phyloP scores from a whole-genome alignment of 176 grass and related monocot genomes.

The Saccharum spontaneum region DNA sequence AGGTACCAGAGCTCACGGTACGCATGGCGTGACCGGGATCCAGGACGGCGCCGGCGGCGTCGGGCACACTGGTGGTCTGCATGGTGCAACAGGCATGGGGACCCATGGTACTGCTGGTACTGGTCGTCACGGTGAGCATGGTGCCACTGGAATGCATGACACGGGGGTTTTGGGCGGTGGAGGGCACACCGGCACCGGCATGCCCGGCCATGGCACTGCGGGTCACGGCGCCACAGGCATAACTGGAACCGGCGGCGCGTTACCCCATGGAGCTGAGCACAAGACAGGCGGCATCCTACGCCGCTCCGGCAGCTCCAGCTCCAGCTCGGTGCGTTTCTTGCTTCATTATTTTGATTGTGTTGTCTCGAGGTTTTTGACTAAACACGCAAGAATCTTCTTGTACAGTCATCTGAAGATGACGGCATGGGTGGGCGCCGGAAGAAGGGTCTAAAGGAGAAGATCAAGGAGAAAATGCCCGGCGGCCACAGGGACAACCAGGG shows the following conservation, averaged over 20 bases:
- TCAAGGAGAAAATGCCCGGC: constrained; percentile 63
- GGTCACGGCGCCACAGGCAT: neutral
- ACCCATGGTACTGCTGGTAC: neutral
- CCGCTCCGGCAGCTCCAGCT: constrained; percentile 60
- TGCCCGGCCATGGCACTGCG: neutral
- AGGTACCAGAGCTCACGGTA: neutral
- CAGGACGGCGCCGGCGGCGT: neutral
- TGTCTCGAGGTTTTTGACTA: no score
- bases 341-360: no score
- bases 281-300: constrained; percentile 34
- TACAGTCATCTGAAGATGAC: constrained; percentile 63
- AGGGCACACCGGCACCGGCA: neutral
- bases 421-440: constrained; percentile 63
- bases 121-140: neutral
- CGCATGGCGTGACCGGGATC: neutral
- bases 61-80: neutral
- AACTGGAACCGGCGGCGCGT: neutral
- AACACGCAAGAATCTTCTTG: neutral
- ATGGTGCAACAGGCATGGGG: neutral
- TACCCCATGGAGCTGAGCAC: constrained; percentile 12
- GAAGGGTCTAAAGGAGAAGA: constrained; percentile 77
- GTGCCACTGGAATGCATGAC: no score
- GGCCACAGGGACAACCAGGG: constrained; percentile 11
- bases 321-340: constrained; percentile 51
- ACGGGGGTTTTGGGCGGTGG: neutral